A percentile compares a stretch with the other conserved stretches of the same genome.
Evolutionary conservation across 2,329 filamentous ascomycete genomes (phyloP).

Genomic region (Hirsutella rhossiliensis): DNA sequence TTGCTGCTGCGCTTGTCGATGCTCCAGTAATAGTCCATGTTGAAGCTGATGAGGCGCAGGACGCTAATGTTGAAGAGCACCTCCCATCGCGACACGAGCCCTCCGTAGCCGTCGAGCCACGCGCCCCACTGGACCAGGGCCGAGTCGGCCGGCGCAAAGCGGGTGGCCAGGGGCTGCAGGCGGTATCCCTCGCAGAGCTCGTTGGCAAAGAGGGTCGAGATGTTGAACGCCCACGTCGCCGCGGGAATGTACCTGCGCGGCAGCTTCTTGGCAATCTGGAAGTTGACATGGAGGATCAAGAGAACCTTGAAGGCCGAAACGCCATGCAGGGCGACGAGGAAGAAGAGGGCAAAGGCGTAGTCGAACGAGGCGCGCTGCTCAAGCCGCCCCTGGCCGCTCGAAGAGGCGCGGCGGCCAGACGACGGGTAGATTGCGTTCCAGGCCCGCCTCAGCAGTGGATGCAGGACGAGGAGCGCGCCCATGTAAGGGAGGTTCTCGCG

Average conservation of each 20-base stretch:
- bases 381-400: slow-evolving; percentile 43
- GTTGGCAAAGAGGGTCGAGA: slow-evolving; percentile 77
- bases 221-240: slow-evolving; percentile 83
- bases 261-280: slow-evolving; percentile 59
- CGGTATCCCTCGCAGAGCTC: slow-evolving; percentile 71
- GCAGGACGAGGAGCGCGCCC: slow-evolving; percentile 57
- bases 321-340: slow-evolving; percentile 71
- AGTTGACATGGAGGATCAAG: slow-evolving; percentile 70
- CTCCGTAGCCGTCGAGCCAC: slow-evolving; percentile 68
- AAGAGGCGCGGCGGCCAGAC: slow-evolving; percentile 11
- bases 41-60: slow-evolving; percentile 87
- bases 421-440: slow-evolving; percentile 49
- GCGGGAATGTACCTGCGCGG: slow-evolving; percentile 60
- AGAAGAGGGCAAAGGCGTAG: slow-evolving; percentile 66
- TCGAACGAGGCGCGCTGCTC: slow-evolving; percentile 72
- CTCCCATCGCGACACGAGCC: slow-evolving; percentile 85
- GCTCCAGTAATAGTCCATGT: slow-evolving; percentile 94
- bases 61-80: slow-evolving; percentile 97
- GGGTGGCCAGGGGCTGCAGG: slow-evolving; percentile 48
- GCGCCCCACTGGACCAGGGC: slow-evolving; percentile 47
- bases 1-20: slow-evolving; percentile 50
- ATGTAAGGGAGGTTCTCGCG: slow-evolving; percentile 79
- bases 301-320: slow-evolving; percentile 77
- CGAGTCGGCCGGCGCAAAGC: slow-evolving; percentile 31
- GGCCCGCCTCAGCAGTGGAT: slow-evolving; percentile 63